Evolutionary conservation across 169 alveolate species (phyloP), one percentile per base, ranked within the genome.

Genomic region (Theileria annulata): DNA sequence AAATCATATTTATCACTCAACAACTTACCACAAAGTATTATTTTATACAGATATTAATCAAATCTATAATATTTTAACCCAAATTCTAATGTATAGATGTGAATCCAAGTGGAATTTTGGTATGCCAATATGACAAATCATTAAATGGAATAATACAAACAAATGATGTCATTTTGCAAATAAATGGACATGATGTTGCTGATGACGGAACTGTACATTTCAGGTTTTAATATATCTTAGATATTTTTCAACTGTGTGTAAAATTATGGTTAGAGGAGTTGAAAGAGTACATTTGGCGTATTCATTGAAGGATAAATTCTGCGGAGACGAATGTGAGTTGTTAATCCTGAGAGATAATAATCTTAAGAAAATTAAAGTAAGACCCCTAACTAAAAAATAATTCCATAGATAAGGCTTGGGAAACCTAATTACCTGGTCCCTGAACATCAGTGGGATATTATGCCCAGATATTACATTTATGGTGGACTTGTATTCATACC

Each of bases 401-500:
- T 23, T 2, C 1, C 28, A 27, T 77, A 87, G 92, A 62, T 88
- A 10, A 83, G 77, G 28, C 87, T 93, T 10, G 71, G 67, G 62
- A 71, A 48, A n/a, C 88, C 94, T 51, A 81, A 75, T 58, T 91
- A 77, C 42, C 70, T 93, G 48, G 88, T 93, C 0, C 91, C 95
- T 12, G 91, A 90, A 71, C 96, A 93, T 69, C 93, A 90, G 72
- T 92, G 96, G 96, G 96, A 92, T 49, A 64, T 62, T 42, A 54
- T 75, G 85, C 93, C 95, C 37, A 80, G 93, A 23, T 93, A 85
- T 81, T 81, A 82, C 60, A 87, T 93, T 25, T 93, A 87, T 77
- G 96, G 96, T 70, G 96, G 96, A 13, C 62, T 92, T 62, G 95
- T 93, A 19, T 93, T 93, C 63, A 74, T 91, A 21, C 94, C 95